These are phyloP conservation scores for Xylaria sp. DNA, from an alignment of 2,329 filamentous ascomycete species.

Conservation along the genomic window DNA sequence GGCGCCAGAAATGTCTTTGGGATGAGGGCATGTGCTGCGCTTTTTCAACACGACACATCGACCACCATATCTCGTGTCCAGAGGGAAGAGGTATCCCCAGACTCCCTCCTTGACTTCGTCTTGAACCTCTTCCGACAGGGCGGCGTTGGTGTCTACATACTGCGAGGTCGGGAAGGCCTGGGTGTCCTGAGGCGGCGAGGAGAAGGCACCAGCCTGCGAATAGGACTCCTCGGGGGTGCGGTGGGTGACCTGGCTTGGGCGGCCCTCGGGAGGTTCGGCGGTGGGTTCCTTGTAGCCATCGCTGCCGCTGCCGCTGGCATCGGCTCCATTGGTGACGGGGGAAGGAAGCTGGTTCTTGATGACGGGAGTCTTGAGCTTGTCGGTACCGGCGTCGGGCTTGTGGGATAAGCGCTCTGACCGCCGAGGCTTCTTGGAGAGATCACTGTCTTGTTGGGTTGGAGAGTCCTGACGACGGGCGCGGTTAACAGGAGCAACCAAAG, in stretches of 20 bases:
- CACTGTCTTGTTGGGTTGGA: slow-evolving; percentile 70
- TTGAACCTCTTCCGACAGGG: slow-evolving; percentile 82
- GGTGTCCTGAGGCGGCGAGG: slow-evolving; percentile 73
- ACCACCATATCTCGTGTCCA: slow-evolving; percentile 75
- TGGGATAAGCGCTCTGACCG: slow-evolving; percentile 78
- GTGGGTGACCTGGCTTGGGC: slow-evolving; percentile 65
- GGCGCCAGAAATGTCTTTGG: slow-evolving; percentile 58
- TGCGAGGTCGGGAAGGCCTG: slow-evolving; percentile 74
- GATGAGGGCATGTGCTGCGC: slow-evolving; percentile 74
- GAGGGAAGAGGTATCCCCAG: slow-evolving; percentile 93
- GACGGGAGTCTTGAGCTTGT: slow-evolving; percentile 67
- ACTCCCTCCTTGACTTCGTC: slow-evolving; percentile 87
- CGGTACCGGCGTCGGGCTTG: slow-evolving; percentile 52
- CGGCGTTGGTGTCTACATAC: slow-evolving; percentile 76
- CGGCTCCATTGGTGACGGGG: slow-evolving; percentile 73
- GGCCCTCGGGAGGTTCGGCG: slow-evolving; percentile 73
- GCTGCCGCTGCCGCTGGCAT: slow-evolving; percentile 58
- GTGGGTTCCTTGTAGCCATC: slow-evolving; percentile 74
- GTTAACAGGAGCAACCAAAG: slow-evolving; percentile 38
- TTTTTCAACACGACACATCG: slow-evolving; percentile 79
- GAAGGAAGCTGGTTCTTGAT: slow-evolving; percentile 76
- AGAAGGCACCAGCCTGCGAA: slow-evolving; percentile 59
- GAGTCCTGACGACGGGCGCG: slow-evolving; percentile 42
- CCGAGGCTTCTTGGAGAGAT: slow-evolving; percentile 81
- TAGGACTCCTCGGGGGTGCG: slow-evolving; percentile 61